These are phyloP conservation scores for Misopates orontium DNA, from an alignment of 257 asterid species.

Conservation along the genomic window DNA sequence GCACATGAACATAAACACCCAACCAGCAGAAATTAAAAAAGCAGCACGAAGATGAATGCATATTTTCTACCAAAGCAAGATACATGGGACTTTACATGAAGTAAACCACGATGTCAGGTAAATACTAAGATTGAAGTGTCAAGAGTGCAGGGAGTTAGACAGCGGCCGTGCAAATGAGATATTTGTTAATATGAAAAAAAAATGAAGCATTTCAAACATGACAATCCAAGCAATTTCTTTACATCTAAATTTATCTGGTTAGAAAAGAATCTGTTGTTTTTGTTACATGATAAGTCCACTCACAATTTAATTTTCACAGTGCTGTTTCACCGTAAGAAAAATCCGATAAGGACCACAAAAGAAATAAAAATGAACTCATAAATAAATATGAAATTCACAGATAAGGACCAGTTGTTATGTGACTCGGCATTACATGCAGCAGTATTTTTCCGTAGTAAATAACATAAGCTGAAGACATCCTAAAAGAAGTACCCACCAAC, in stretches of 20 bases:
- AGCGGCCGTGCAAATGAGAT: too few relatives aligned
- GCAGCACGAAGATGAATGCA: neutral
- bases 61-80: neutral
- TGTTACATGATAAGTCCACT: too few relatives aligned
- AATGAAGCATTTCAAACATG: too few relatives aligned
- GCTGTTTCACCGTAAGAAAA: neutral
- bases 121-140: neutral
- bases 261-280: too few relatives aligned
- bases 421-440: slow-evolving; percentile 4
- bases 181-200: too few relatives aligned
- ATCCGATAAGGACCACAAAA: slow-evolving; percentile 6
- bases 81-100: slow-evolving; percentile 1
- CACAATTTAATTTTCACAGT: too few relatives aligned
- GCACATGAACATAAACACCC: slow-evolving; percentile 10
- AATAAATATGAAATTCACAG: too few relatives aligned
- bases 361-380: neutral
- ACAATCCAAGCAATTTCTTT: too few relatives aligned
- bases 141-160: too few relatives aligned
- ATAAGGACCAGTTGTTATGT: too few relatives aligned
- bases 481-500: slow-evolving; percentile 66
- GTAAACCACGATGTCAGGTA: slow-evolving; percentile 4
- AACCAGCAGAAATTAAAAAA: slow-evolving; percentile 9
- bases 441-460: neutral
- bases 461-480: neutral
- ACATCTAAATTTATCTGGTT: too few relatives aligned